A percentile compares a stretch with the other conserved stretches of the same genome.
These are phyloP conservation scores for Nicotiana knightiana DNA, from an alignment of 257 asterid species.

Conservation along the genomic window DNA sequence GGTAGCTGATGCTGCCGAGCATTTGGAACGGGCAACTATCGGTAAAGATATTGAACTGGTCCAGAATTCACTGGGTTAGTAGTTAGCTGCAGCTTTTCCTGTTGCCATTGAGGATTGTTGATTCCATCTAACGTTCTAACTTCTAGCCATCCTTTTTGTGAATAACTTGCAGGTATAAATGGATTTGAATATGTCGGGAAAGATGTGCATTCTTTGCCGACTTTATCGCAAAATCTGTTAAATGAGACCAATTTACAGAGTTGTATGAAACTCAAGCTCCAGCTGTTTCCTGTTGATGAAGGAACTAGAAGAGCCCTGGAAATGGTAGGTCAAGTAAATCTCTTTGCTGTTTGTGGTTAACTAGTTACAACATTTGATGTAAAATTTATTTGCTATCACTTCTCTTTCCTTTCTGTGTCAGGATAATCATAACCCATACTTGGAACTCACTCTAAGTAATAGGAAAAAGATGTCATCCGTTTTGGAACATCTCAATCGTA, in stretches of 20 bases:
- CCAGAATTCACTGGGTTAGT: conserved; percentile 54
- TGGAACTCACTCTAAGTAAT: conserved; percentile 84
- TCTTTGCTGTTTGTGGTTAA: neutral
- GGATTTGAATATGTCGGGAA: conserved; percentile 48
- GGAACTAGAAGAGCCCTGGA: conserved; percentile 79
- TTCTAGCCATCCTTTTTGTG: neutral
- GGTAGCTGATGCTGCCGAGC: conserved; percentile 99
- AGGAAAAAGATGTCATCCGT: conserved; percentile 89
- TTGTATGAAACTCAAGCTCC: conserved; percentile 78
- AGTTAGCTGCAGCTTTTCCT: neutral
- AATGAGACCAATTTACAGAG: conserved; percentile 41
- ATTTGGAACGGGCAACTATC: conserved; percentile 71
- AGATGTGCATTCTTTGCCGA: conserved; percentile 31
- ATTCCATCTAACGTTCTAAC: neutral
- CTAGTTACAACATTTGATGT: neutral
- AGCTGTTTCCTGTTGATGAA: conserved; percentile 91
- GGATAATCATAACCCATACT: conserved; percentile 85
- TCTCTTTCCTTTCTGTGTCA: conserved; percentile 16
- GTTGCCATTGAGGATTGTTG: neutral
- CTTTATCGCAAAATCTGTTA: conserved; percentile 24
- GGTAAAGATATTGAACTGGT: conserved; percentile 52
- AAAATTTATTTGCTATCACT: neutral
- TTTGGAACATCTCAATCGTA: conserved; percentile 84
- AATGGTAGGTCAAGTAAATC: conserved; percentile 42
- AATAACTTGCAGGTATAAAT: conserved; percentile 39